Evolutionary conservation across 306 rosid species (phyloP).

Genomic region (Dryas drummondii): DNA sequence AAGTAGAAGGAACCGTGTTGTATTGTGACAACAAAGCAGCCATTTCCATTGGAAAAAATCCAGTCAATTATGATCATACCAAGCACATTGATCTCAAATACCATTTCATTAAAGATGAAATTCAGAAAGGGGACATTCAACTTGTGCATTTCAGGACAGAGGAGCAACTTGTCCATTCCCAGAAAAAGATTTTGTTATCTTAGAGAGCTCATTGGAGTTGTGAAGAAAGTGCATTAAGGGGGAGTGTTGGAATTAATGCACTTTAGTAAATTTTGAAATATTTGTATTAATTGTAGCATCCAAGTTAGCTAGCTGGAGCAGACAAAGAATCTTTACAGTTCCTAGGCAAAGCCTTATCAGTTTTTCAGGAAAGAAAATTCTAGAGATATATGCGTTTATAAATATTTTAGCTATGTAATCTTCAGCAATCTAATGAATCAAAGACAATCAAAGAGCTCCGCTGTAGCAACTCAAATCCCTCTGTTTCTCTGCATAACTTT

Average conservation of each 20-base stretch:
- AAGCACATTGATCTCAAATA: background rate
- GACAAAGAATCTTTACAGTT: too few relatives aligned
- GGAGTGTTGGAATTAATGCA: slow-evolving; percentile 9
- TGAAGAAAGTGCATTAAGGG: background rate
- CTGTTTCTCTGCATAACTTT: too few relatives aligned
- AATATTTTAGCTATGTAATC: too few relatives aligned
- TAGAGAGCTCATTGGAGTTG: background rate
- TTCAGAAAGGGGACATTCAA: background rate
- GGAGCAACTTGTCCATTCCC: background rate
- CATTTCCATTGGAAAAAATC: background rate
- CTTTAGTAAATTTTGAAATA: background rate
- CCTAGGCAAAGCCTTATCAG: too few relatives aligned
- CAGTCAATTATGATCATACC: background rate
- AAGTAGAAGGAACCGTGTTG: background rate
- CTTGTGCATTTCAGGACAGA: background rate
- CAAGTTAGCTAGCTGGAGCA: too few relatives aligned
- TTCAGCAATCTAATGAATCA: too few relatives aligned
- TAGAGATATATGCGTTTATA: too few relatives aligned
- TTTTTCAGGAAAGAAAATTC: too few relatives aligned
- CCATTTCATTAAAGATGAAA: background rate
- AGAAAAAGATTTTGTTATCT: background rate
- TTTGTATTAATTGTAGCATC: too few relatives aligned
- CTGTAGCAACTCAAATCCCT: too few relatives aligned
- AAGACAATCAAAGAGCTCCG: too few relatives aligned
- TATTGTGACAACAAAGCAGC: background rate